Conservation (phyloP, 306 rosid genomes). For the Boehmeria nivea region DNA sequence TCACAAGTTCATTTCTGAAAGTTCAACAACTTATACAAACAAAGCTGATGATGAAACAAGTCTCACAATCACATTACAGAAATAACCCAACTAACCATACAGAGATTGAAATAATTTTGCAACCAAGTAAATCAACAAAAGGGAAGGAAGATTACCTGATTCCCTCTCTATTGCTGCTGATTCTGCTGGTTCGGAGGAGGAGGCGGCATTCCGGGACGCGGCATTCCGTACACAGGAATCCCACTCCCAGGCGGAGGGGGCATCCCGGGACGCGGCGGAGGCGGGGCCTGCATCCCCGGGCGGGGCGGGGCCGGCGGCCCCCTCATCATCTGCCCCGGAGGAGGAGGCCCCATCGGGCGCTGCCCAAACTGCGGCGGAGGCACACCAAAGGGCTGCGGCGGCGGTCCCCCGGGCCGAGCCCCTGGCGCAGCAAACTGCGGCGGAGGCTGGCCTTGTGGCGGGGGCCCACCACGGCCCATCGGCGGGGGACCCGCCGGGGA, state of each 20-base stretch:
- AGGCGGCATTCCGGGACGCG: conserved; percentile 83
- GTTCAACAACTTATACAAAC: no score
- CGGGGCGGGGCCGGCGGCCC: conserved; percentile 88
- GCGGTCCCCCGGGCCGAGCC: conserved; percentile 60
- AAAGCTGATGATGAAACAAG: no score
- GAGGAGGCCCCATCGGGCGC: conserved; percentile 98
- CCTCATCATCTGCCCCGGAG: conserved; percentile 92
- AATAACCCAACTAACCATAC: no score
- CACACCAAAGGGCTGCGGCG: conserved; percentile 42
- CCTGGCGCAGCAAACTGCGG: conserved; percentile 44
- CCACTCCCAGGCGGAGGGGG: conserved; percentile 84
- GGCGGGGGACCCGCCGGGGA: conserved; percentile 70
- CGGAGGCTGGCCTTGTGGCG: conserved; percentile 40
- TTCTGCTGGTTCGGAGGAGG: conserved; percentile 66
- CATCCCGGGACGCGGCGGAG: conserved; percentile 78
- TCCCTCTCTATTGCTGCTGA: conserved; percentile 42
- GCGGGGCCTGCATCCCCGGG: conserved; percentile 71
- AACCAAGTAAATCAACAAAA: background rate
- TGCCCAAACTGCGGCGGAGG: conserved; percentile 85
- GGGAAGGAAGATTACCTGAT: conserved; percentile 1
- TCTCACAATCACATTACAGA: no score
- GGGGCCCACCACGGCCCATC: conserved; percentile 61
- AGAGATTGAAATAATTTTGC: no score
- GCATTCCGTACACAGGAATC: conserved; percentile 77
- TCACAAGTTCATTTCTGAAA: no score